These are phyloP conservation scores for Tuber umbilicatum DNA, from an alignment of 495 filamentous ascomycete species.

Conservation along the genomic window DNA sequence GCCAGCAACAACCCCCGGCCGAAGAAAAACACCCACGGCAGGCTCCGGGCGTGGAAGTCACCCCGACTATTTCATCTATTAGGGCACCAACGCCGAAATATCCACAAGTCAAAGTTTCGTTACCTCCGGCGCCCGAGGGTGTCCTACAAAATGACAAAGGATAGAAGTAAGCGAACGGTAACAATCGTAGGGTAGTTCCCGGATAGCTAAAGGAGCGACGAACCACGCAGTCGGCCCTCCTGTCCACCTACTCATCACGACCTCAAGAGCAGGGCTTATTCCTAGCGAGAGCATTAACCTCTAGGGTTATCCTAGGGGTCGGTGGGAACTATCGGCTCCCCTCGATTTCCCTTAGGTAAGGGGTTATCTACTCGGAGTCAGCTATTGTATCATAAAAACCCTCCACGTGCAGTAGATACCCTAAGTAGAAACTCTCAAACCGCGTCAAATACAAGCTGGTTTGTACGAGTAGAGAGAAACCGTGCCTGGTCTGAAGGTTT, in stretches of 20 bases:
- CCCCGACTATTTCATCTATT: background rate
- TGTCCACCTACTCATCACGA: background rate
- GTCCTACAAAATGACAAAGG: background rate
- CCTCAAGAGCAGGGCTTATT: background rate
- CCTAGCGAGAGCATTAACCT: background rate
- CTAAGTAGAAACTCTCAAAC: background rate
- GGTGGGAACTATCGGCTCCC: background rate
- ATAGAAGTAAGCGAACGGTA: background rate
- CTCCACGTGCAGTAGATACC: background rate
- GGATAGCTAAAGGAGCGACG: background rate
- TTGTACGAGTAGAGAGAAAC: background rate
- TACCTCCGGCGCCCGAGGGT: background rate
- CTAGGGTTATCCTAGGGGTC: background rate
- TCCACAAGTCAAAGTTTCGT: background rate
- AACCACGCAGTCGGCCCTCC: background rate
- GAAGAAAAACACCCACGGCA: background rate
- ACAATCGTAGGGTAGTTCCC: background rate
- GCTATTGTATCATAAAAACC: background rate
- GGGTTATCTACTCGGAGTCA: background rate
- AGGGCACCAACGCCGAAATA: background rate
- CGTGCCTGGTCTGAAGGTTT: background rate
- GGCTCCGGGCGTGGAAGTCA: background rate
- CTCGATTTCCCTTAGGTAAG: background rate
- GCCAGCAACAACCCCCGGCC: background rate
- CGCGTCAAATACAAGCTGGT: background rate